phyloP scores from a whole-genome alignment of 2,329 filamentous ascomycete genomes.

The Colletotrichum gloeosporioides region DNA sequence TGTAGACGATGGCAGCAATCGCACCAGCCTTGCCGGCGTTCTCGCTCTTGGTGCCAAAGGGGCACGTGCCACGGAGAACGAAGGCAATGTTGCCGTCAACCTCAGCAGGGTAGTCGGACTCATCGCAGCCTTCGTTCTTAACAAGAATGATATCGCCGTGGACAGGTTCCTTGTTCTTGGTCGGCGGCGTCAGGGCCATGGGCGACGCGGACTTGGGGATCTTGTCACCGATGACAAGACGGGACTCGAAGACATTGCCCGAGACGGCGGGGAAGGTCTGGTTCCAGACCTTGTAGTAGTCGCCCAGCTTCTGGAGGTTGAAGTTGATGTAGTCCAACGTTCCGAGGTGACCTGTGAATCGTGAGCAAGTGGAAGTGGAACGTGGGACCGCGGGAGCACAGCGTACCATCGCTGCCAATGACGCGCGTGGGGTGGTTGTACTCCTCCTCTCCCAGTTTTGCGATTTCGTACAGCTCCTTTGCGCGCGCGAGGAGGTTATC shows the following conservation, averaged over 20 bases:
- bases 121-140: slow-evolving; percentile 66
- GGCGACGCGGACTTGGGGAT: slow-evolving; percentile 56
- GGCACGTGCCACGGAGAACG: slow-evolving; percentile 71
- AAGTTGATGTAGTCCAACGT: slow-evolving; percentile 68
- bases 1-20: slow-evolving; percentile 75
- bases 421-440: slow-evolving; percentile 74
- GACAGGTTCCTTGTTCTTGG: slow-evolving; percentile 62
- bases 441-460: slow-evolving; percentile 62
- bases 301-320: slow-evolving; percentile 57
- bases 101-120: slow-evolving; percentile 65
- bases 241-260: slow-evolving; percentile 63
- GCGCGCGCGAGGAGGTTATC: slow-evolving; percentile 64
- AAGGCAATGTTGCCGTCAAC: slow-evolving; percentile 72
- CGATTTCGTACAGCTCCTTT: slow-evolving; percentile 66
- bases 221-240: slow-evolving; percentile 59
- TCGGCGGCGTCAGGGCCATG: slow-evolving; percentile 73
- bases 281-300: slow-evolving; percentile 67
- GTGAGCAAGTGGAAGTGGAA: slow-evolving; percentile 13
- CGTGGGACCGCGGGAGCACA: background rate
- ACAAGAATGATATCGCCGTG: slow-evolving; percentile 66
- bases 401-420: slow-evolving; percentile 67
- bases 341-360: slow-evolving; percentile 60
- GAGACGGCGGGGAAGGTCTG: slow-evolving; percentile 69
- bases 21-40: slow-evolving; percentile 74
- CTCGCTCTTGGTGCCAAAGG: slow-evolving; percentile 75